Evolutionary conservation across 768 basidiomycete genomes (phyloP), one percentile per base, ranked within the genome.

Genomic region (Cystobasidium onofrii): DNA sequence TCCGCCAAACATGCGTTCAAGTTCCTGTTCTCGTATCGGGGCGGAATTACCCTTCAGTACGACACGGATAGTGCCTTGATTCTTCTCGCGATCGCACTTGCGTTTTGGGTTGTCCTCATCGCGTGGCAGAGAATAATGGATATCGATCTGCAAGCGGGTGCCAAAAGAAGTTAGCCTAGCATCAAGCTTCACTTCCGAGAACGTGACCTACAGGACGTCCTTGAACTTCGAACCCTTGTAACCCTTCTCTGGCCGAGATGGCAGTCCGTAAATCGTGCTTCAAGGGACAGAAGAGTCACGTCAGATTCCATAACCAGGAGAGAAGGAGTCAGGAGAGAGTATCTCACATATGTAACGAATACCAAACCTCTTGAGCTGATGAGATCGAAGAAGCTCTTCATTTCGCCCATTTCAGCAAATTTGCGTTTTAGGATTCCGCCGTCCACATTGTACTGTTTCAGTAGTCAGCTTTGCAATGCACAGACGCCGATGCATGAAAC

Each of bases 311-410:
- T 18, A 41, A 12, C 43, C 20, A 57, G 61, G 23, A 55, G 67
- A n/a, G 23, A 64, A 25, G 33, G 25, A n/a, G 25, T n/a, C 63
- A 55, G 4, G n/a, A 4, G 23, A 1, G 23, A 34, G 54, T n/a
- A 7, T 87, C 95, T 86, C 83, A 98, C 96, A 81, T 91, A 99
- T 61, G 95, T 99, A 55, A 98, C 90, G 81, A 99, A 99, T 17
- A 97, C 90, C 91, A 99, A 96, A n/a, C 96, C 96, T 74, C 96
- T 86, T 13, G 90, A 94, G 62, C 87, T 86, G 75, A 98, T 90
- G 23, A 98, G 84, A 82, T 99, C 96, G 81, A 97, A 98, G 81
- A 94, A 97, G 0, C 91, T 93, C 83, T 92, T 93, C 83, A 98
- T 91, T 79, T 92, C 91, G 76, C 96, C 96, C 79, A 92, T 90